These are phyloP conservation scores for Platismatia glauca DNA, from an alignment of 495 filamentous ascomycete species.

Conservation along the genomic window DNA sequence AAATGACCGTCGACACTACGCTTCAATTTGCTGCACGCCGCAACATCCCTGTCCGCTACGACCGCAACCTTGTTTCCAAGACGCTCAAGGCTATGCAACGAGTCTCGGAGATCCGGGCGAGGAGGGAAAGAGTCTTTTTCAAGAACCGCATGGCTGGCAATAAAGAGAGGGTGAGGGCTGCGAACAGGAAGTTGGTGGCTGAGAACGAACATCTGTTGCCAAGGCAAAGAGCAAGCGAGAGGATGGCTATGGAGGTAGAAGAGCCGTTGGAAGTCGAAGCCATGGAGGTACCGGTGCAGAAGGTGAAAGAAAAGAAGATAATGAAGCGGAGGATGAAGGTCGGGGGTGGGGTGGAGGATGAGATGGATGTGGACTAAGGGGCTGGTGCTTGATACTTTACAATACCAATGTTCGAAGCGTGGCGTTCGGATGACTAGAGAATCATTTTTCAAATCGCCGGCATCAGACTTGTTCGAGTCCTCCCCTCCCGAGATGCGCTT, in stretches of 20 bases:
- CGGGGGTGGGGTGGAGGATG: slow-evolving; percentile 56
- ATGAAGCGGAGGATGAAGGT: slow-evolving; percentile 53
- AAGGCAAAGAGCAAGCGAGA: slow-evolving; percentile 47
- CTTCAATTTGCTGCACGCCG: slow-evolving; percentile 85
- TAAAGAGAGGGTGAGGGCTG: slow-evolving; percentile 62
- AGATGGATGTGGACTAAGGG: slow-evolving; percentile 63
- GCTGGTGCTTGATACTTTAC: background rate
- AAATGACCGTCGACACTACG: slow-evolving; percentile 91
- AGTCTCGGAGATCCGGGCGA: slow-evolving; percentile 73
- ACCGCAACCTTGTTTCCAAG: slow-evolving; percentile 76
- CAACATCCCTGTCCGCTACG: slow-evolving; percentile 91
- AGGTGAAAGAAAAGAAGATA: slow-evolving; percentile 38
- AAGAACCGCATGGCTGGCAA: slow-evolving; percentile 87
- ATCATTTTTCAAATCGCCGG: background rate
- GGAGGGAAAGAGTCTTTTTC: slow-evolving; percentile 83
- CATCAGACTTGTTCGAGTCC: slow-evolving; percentile 2
- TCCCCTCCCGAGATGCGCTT: slow-evolving; percentile 20
- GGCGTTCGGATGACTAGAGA: slow-evolving; percentile 14
- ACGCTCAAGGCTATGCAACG: slow-evolving; percentile 89
- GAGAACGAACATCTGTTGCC: slow-evolving; percentile 85
- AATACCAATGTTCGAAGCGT: slow-evolving; percentile 14
- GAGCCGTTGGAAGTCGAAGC: slow-evolving; percentile 24
- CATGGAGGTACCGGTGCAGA: slow-evolving; percentile 24
- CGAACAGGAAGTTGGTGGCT: slow-evolving; percentile 77
- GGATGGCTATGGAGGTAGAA: slow-evolving; percentile 41